phyloP scores from a whole-genome alignment of 2,329 filamentous ascomycete genomes.

The Aureobasidium sp. region DNA sequence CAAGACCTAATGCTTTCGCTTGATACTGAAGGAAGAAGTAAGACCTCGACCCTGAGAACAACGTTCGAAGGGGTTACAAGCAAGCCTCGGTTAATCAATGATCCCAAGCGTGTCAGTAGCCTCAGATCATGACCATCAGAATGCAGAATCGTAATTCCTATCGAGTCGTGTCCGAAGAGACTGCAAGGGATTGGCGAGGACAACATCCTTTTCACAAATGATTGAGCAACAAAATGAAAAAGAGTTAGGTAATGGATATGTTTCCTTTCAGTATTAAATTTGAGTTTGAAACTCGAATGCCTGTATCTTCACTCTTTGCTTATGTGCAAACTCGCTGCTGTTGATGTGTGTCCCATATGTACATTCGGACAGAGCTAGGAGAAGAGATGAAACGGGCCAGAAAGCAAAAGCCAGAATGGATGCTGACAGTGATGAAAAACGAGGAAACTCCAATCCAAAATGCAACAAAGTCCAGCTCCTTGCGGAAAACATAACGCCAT shows the following conservation, averaged over 20 bases:
- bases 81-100: too few relatives aligned
- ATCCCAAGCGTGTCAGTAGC: too few relatives aligned
- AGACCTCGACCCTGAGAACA: too few relatives aligned
- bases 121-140: too few relatives aligned
- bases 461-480: conserved; percentile 10
- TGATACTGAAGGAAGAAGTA: too few relatives aligned
- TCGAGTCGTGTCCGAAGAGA: neutral
- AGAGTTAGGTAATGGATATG: neutral
- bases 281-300: neutral
- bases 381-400: neutral
- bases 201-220: too few relatives aligned
- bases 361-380: neutral
- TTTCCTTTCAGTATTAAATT: conserved; percentile 1
- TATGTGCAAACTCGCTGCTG: neutral
- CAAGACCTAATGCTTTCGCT: too few relatives aligned
- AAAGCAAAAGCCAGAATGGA: neutral
- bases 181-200: neutral
- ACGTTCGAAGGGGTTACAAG: too few relatives aligned
- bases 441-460: conserved; percentile 3
- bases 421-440: neutral
- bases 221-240: neutral
- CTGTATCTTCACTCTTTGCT: neutral
- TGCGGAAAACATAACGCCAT: neutral
- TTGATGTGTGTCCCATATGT: neutral
- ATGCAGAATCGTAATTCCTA: neutral